These are phyloP conservation scores for Fraxinus quadrangulata DNA, from an alignment of 257 asterid genomes.

Conservation along the genomic window DNA sequence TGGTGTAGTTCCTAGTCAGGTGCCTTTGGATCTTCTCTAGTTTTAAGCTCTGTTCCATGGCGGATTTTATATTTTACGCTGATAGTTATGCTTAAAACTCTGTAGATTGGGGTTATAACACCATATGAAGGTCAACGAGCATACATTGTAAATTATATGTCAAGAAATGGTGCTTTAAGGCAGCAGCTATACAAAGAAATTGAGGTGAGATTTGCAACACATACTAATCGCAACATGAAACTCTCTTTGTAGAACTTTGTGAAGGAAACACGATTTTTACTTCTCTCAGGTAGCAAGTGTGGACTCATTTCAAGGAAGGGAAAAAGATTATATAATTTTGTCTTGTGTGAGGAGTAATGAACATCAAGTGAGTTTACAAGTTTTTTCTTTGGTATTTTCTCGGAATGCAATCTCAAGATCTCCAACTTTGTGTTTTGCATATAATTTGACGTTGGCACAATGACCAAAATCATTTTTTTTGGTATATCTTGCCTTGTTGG, in stretches of 20 bases:
- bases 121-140: conserved; percentile 99
- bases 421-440: neutral
- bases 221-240: neutral
- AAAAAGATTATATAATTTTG: conserved; percentile 88
- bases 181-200: conserved; percentile 98
- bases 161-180: conserved; percentile 92
- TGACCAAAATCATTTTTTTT: neutral
- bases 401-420: neutral
- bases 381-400: neutral
- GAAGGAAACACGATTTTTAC: conserved; percentile 19
- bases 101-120: conserved; percentile 94
- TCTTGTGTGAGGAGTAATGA: conserved; percentile 99
- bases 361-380: conserved; percentile 70
- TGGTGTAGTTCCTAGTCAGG: conserved; percentile 99
- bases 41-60: conserved; percentile 10
- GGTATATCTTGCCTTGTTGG: neutral
- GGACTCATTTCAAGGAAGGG: conserved; percentile 98
- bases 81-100: conserved; percentile 19
- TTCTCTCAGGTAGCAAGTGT: conserved; percentile 92
- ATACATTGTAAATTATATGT: conserved; percentile 93
- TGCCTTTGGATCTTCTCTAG: conserved; percentile 30
- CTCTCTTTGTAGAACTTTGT: neutral
- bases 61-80: conserved; percentile 15
- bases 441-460: neutral
- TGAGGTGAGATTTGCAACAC: conserved; percentile 53